Conservation (phyloP, 169 alveolate genomes). For the Plasmodium gaboni region DNA sequence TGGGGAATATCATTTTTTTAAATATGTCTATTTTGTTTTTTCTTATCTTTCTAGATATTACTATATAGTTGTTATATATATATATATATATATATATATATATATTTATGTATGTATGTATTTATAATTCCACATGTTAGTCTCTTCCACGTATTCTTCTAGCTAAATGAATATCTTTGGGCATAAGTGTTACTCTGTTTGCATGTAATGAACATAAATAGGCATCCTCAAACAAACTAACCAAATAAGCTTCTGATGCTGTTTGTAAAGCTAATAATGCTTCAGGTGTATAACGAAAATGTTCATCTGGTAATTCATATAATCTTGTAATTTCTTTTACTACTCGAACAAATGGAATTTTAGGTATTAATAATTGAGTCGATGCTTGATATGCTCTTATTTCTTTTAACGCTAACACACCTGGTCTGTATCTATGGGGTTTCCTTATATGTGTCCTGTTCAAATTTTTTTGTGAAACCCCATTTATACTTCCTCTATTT, state of each 20-base stretch:
- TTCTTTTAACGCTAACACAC: conserved; percentile 95
- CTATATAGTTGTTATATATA: neutral
- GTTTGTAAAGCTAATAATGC: conserved; percentile 89
- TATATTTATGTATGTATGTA: neutral
- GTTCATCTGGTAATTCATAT: conserved; percentile 79
- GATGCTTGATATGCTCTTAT: conserved; percentile 94
- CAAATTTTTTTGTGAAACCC: conserved; percentile 12
- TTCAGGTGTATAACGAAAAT: conserved; percentile 85
- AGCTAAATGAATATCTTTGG: conserved; percentile 89
- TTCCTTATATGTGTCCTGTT: conserved; percentile 29
- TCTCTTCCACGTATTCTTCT: conserved; percentile 85
- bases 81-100: too few species aligned
- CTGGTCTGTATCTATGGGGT: conserved; percentile 80
- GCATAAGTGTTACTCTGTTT: conserved; percentile 89
- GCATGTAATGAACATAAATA: conserved; percentile 90
- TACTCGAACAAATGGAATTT: conserved; percentile 96
- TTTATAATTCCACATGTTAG: neutral
- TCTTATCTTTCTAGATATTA: neutral
- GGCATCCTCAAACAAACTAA: conserved; percentile 89
- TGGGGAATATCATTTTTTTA: too few species aligned
- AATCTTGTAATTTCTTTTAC: conserved; percentile 93
- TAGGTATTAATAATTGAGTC: conserved; percentile 94
- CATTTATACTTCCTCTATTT: conserved; percentile 2
- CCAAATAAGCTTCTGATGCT: conserved; percentile 89
- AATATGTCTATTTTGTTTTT: neutral